Base-by-base conservation (phyloP, 2,329 filamentous ascomycete genomes). In the Aspergillus brunneoviolaceus region DNA sequence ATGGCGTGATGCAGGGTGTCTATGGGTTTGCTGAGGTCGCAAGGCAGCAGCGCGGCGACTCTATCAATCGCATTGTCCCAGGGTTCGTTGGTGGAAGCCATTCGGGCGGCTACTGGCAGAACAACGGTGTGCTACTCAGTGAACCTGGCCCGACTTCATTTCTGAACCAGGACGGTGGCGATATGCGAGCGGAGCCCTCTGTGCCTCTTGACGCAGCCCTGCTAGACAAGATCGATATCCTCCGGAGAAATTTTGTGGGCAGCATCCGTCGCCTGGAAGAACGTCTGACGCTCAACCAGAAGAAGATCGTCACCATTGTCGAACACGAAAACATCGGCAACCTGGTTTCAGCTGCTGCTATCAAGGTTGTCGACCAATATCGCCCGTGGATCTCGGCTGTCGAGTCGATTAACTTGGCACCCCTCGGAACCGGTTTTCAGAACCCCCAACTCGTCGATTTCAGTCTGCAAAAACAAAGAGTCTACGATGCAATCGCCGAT, bases 1-100 rank as follows among this genome's bases (percentile, higher is more conserved):
- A 99, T 63, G 95, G 95, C 51, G 93, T 99, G 23, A 83, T 98
- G 59, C 85, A 95, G 57, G 94, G 94, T 5, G 94, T 99, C 5
- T 96, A 93, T 75, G 95, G 92, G 72, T 99, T 96, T 74, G 94
- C 98, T 39, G 94, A 98, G 73, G 91, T 98, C 51, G 95, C 95
- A 16, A 87, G 92, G 67, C 91, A 96, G 74, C 95, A 98, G 75
- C 85, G 93, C 59, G 94, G 94, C 59, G 94, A 97, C 72, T 90
- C 95, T 47, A 96, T 98, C 57, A 92, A 91, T 16, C 88, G 95
- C n/a, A 82, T 98, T 2, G 89, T 96, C 58, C 95, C 95, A 19
- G 95, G 95, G 1, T 99, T 99, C 73, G 89, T 98, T 33, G 87
- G 93, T 62, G 92, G 93, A 31, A 96, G 91, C 74, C 87, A 83